Conservation (phyloP, 306 rosid species). For the Begonia peltatifolia region DNA sequence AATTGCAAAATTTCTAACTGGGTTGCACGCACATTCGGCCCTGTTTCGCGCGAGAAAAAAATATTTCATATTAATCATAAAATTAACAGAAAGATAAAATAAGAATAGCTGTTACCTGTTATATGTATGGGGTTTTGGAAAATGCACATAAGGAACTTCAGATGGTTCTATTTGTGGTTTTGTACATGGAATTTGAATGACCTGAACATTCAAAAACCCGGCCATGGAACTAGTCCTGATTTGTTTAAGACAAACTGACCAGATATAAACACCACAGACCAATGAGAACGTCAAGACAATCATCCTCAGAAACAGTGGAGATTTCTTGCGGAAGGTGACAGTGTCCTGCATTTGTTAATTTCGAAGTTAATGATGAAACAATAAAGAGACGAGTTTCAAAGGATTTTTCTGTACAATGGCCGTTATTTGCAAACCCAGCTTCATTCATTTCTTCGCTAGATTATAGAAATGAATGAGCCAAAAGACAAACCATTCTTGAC, state of each 20-base stretch:
- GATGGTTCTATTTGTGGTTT: slow-evolving; percentile 11
- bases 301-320: slow-evolving; percentile 51
- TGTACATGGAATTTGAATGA: slow-evolving; percentile 25
- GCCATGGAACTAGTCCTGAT: slow-evolving; percentile 34
- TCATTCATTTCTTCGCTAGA: no score
- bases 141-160: slow-evolving; percentile 37
- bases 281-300: slow-evolving; percentile 48
- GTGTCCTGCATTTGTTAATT: slow-evolving; percentile 32
- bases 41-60: slow-evolving; percentile 19
- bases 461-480: background rate
- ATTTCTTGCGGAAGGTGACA: slow-evolving; percentile 58
- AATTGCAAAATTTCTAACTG: slow-evolving; percentile 69
- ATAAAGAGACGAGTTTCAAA: background rate
- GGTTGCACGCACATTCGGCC: slow-evolving; percentile 66
- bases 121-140: slow-evolving; percentile 70
- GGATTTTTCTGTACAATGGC: background rate
- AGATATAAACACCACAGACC: slow-evolving; percentile 53
- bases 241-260: slow-evolving; percentile 66
- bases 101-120: slow-evolving; percentile 39
- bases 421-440: background rate
- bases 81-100: background rate
- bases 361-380: slow-evolving; percentile 1
- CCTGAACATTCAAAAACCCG: slow-evolving; percentile 26
- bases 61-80: slow-evolving; percentile 7
- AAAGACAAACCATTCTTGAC: background rate